Percentiles rank a stretch among this genome's conserved stretches.
These are phyloP conservation scores for Tuber magnatum DNA, from an alignment of 495 filamentous ascomycete species.

Conservation along the genomic window DNA sequence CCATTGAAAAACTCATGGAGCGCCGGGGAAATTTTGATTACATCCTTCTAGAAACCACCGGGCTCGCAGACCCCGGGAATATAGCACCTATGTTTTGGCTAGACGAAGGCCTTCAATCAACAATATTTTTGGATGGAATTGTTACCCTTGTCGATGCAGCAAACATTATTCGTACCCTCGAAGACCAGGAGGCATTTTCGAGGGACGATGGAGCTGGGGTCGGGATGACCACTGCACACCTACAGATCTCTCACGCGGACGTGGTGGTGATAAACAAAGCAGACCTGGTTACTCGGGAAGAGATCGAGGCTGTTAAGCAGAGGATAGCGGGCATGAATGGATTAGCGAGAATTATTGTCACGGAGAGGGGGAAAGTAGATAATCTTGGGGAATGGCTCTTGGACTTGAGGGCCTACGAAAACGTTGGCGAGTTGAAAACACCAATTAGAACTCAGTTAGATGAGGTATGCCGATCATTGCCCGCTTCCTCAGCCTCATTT, in stretches of 20 bases:
- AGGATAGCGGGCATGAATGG: constrained; percentile 80
- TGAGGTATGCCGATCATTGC: constrained; percentile 51
- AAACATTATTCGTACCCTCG: constrained; percentile 73
- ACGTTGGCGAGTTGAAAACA: constrained; percentile 60
- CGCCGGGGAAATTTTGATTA: constrained; percentile 92
- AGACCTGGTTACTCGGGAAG: constrained; percentile 68
- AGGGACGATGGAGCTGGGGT: constrained; percentile 52
- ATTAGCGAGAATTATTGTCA: constrained; percentile 75
- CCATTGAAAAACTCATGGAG: constrained; percentile 94
- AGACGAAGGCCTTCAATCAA: constrained; percentile 86
- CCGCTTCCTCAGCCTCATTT: not conserved
- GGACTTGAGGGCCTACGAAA: constrained; percentile 88
- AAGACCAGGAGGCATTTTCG: constrained; percentile 61
- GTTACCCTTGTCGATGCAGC: constrained; percentile 94
- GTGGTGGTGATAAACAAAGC: constrained; percentile 89
- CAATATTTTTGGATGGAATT: constrained; percentile 92
- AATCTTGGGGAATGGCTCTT: constrained; percentile 74
- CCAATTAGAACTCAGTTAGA: constrained; percentile 75
- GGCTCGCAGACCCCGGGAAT: constrained; percentile 90
- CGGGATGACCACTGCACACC: constrained; percentile 77
- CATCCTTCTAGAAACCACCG: constrained; percentile 94
- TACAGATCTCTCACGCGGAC: constrained; percentile 97
- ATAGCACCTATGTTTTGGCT: constrained; percentile 96
- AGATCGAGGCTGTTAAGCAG: constrained; percentile 58
- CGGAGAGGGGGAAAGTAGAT: constrained; percentile 69